phyloP scores from a whole-genome alignment of 148 eudicot species.

The Pouteria glomerata region DNA sequence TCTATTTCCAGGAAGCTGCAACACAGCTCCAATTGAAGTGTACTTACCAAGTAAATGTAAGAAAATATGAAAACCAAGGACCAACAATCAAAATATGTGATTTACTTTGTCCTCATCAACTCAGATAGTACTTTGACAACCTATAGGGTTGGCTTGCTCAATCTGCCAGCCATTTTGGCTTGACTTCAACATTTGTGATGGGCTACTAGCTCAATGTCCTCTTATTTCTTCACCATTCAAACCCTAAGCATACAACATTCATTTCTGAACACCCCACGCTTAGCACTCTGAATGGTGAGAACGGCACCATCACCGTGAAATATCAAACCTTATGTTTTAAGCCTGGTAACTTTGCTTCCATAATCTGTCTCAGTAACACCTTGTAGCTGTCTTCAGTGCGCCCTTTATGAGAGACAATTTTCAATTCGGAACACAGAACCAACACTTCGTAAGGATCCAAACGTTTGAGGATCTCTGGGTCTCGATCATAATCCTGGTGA shows the following conservation, averaged over 20 bases:
- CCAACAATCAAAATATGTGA: neutral
- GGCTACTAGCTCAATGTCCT: too few species aligned
- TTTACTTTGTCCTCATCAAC: neutral
- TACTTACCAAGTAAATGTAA: neutral
- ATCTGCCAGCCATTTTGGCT: neutral
- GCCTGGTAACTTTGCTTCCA: conserved; percentile 16
- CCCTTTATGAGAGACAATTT: conserved; percentile 33
- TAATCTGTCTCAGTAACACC: conserved; percentile 35
- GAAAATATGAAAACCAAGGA: neutral
- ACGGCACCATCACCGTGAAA: neutral
- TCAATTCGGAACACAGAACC: conserved; percentile 62
- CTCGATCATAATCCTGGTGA: conserved; percentile 85
- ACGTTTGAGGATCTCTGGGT: conserved; percentile 37
- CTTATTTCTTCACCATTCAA: neutral
- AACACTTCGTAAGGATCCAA: conserved; percentile 59
- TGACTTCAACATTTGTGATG: too few species aligned
- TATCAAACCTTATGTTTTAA: neutral
- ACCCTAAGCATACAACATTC: neutral
- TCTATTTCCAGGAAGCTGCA: neutral
- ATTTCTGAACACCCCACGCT: neutral
- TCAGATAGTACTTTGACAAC: too few species aligned
- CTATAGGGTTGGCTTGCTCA: too few species aligned
- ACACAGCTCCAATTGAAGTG: neutral
- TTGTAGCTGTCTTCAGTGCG: conserved; percentile 57
- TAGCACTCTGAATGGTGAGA: too few species aligned